Evolutionary conservation across 73 alveolate species (phyloP), one percentile per base, ranked within the genome.

Genomic region (Breviolum minutum): DNA sequence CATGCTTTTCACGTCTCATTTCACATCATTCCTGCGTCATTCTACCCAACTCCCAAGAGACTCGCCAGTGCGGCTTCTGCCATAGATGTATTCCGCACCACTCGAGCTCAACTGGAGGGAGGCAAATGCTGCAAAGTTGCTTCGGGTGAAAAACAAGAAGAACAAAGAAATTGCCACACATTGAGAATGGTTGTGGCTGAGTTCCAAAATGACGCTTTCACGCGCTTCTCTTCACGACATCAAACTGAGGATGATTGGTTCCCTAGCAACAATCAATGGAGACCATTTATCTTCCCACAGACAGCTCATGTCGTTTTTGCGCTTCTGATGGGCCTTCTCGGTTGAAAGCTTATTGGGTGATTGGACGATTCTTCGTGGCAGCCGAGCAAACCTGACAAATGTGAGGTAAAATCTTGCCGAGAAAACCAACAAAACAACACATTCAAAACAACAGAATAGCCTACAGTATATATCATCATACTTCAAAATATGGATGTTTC

Each of bases 261-360:
- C 54, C 54, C 54, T 40, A 0, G 54, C 54, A 40, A 40, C 54
- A 40, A 40, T 40, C 54, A 40, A 40, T 40, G 54, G 54, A 40
- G 54, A 40, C 54, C 54, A 40, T 3, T 40, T 3, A 40, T 40
- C 54, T 40, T 40, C 54, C 54, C 54, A 40, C 54, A 40, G 54
- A 40, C 54, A 3, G 54, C 54, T 40, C 54, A 40, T 40, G 54
- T 3, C 54, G 54, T 40, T n/a, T n/a, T n/a, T n/a, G n/a, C 54
- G 54, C 54, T 40, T 40, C 54, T 3, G 3, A 40, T 40, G 54
- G 54, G 63, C 98, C 98, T 92, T 92, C 81, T 92, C 98, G 2
- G 98, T 92, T 30, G 98, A 92, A 17, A 92, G 98, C 90, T 92
- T 63, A 89, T 76, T 92, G 69, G 98, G 98, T 16, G 95, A 81